Conservation (phyloP, 2,329 filamentous ascomycete genomes). For the Calonectria multiphialidica region DNA sequence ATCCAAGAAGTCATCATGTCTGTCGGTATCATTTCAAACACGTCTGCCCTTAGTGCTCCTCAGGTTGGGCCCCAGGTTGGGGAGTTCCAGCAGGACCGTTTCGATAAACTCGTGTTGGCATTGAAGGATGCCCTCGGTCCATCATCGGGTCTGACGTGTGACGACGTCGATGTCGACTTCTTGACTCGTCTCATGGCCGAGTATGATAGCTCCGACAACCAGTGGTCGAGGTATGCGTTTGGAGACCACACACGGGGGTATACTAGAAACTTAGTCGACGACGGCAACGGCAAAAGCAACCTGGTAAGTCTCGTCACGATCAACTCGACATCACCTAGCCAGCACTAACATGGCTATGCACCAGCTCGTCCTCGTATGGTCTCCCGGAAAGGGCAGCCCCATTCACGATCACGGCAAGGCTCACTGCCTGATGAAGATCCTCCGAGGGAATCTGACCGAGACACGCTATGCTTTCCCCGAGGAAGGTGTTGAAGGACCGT, state of each 20-base stretch:
- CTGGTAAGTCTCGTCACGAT: slow-evolving; percentile 62
- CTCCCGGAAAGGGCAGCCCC: slow-evolving; percentile 82
- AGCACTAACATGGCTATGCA: slow-evolving; percentile 32
- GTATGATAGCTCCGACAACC: slow-evolving; percentile 75
- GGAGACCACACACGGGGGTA: slow-evolving; percentile 79
- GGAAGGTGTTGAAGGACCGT: slow-evolving; percentile 62
- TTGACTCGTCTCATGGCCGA: slow-evolving; percentile 79
- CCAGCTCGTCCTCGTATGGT: slow-evolving; percentile 90
- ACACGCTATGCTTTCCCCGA: slow-evolving; percentile 82
- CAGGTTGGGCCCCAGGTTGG: slow-evolving; percentile 35
- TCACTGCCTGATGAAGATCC: slow-evolving; percentile 92
- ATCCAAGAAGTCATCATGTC: slow-evolving; percentile 47
- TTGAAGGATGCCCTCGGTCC: slow-evolving; percentile 82
- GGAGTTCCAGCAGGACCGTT: slow-evolving; percentile 57
- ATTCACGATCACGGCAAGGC: slow-evolving; percentile 92
- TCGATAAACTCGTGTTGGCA: slow-evolving; percentile 78
- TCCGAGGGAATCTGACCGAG: slow-evolving; percentile 83
- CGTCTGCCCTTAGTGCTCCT: slow-evolving; percentile 27
- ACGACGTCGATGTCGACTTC: slow-evolving; percentile 81
- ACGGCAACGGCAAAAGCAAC: slow-evolving; percentile 86
- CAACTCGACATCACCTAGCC: slow-evolving; percentile 19
- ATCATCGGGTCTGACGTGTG: slow-evolving; percentile 84
- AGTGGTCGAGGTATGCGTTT: slow-evolving; percentile 83
- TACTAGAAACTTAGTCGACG: slow-evolving; percentile 90
- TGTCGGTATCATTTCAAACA: slow-evolving; percentile 45